Evolutionary conservation across 208 protist genomes (phyloP), one percentile per base, ranked within the genome.

Genomic region (Leishmania aethiopica): DNA sequence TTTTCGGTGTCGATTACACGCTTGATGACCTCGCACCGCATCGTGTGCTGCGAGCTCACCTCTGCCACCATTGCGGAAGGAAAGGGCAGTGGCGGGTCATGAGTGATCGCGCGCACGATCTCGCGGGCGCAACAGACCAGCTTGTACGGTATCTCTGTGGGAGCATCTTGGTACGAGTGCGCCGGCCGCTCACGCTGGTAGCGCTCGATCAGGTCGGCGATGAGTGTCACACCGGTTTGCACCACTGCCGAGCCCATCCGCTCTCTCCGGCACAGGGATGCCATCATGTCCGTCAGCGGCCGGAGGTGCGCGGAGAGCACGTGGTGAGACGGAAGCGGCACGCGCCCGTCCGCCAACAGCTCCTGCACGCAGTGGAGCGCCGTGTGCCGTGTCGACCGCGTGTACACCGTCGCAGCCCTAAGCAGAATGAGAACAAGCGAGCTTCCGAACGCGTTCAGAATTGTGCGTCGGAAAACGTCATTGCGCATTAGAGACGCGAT

Each of bases 181-280:
- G 53, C 77, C 3, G 90, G 89, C n/a, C 88, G 83, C 64, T 89
- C 84, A 17, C 79, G 74, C 76, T 86, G 82, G 77, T 96, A 97
- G 22, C 95, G 90, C 75, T 87, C 78, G 67, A 92, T 88, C n/a
- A 98, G 83, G 78, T 96, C 90, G 8, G 91, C 90, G 15, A 98
- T 84, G 25, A 98, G 77, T 11, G 87, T 93, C n/a, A 96, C 91
- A 57, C 93, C 95, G 62, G 95, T 90, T 79, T 98, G 95, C 57
- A 96, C 93, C 15, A 96, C 88, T 10, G 89, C 87, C 53, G 88
- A 94, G 25, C 88, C 86, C 84, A 94, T 92, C 78, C 91, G 91
- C 57, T 92, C 88, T 55, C 85, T 86, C 37, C 82, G 81, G 84
- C 95, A 98, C 53, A 98, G 66, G 32, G 85, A 84, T n/a, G 84